A percentile compares a stretch with the other conserved stretches of the same genome.
These are phyloP conservation scores for Debaryomyces psychrophilus DNA, from an alignment of 1,139 yeast genomes.

Conservation along the genomic window DNA sequence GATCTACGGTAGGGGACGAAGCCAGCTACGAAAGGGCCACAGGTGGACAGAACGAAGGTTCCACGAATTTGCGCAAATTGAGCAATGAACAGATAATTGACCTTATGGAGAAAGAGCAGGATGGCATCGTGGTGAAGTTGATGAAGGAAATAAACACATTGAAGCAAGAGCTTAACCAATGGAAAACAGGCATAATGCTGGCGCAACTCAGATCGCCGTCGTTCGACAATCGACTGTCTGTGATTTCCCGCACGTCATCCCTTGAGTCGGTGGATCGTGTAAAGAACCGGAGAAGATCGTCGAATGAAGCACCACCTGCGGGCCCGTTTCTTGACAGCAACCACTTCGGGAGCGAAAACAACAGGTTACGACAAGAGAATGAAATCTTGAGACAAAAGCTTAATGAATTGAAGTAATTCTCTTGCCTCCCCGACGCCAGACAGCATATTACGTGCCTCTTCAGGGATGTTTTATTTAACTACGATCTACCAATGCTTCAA, in stretches of 20 bases:
- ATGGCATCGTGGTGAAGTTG: slow-evolving; percentile 61
- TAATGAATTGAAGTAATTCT: not conserved
- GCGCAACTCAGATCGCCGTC: slow-evolving; percentile 11
- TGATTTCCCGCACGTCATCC: slow-evolving; percentile 4
- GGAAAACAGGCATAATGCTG: slow-evolving; percentile 20
- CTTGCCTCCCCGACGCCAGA: not conserved
- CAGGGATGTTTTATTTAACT: not conserved
- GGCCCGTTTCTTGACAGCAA: not conserved
- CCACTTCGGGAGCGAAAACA: slow-evolving; percentile 7
- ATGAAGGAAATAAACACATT: slow-evolving; percentile 57
- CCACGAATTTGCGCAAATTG: slow-evolving; percentile 9
- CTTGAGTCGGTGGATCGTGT: slow-evolving; percentile 3
- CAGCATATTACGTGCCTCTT: not conserved
- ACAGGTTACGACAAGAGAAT: slow-evolving; percentile 11
- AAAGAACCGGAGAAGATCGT: slow-evolving; percentile 8
- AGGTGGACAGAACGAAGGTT: not conserved
- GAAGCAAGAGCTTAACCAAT: slow-evolving; percentile 52
- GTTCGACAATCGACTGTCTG: slow-evolving; percentile 5
- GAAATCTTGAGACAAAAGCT: slow-evolving; percentile 8
- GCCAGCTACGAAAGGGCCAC: not conserved
- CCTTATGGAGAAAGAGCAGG: slow-evolving; percentile 71
- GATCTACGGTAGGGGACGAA: not conserved
- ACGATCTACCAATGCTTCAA: no score
- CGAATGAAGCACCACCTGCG: slow-evolving; percentile 9
- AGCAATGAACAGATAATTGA: slow-evolving; percentile 55